Evolutionary conservation across 495 filamentous ascomycete species (phyloP).

Genomic region (Neurospora sp.): DNA sequence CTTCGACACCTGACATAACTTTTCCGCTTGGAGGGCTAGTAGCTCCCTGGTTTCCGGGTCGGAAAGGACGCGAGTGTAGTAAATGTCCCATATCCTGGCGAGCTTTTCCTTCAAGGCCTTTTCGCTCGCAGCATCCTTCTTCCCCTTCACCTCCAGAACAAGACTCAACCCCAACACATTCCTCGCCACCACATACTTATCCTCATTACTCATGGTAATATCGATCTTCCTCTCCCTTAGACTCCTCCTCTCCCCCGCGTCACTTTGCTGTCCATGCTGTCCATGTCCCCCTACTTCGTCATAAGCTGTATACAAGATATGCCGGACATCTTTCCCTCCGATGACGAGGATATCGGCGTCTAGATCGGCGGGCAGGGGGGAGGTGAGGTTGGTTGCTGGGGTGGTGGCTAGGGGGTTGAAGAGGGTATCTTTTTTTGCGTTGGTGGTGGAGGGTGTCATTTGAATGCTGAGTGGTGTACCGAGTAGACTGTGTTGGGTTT

Average conservation of each 20-base stretch:
- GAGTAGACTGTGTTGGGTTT: not conserved
- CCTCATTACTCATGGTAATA: slow-evolving; percentile 39
- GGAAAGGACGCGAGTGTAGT: slow-evolving; percentile 42
- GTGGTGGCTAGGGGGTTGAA: slow-evolving; percentile 44
- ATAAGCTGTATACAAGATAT: slow-evolving; percentile 40
- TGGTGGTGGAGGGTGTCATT: not conserved
- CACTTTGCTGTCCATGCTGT: not conserved
- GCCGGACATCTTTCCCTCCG: slow-evolving; percentile 42
- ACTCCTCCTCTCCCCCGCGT: not conserved
- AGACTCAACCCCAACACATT: slow-evolving; percentile 42
- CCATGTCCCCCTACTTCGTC: slow-evolving; percentile 15
- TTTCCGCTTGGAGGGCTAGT: slow-evolving; percentile 27
- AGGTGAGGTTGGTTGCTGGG: slow-evolving; percentile 38
- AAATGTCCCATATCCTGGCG: slow-evolving; percentile 41
- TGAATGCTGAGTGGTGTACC: not conserved
- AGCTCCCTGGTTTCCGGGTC: slow-evolving; percentile 19
- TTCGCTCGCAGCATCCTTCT: not conserved
- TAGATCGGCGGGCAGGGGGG: slow-evolving; percentile 34
- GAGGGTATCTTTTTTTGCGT: slow-evolving; percentile 7
- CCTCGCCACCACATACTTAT: slow-evolving; percentile 38
- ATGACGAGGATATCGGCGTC: slow-evolving; percentile 40
- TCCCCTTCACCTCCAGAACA: slow-evolving; percentile 11
- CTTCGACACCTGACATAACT: not conserved
- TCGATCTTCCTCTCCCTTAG: slow-evolving; percentile 19
- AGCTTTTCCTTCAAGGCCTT: not conserved